These are phyloP conservation scores for Pseudisothecium myosuroides DNA, from an alignment of 225 moss, liverwort and hornwort genomes.

Conservation along the genomic window DNA sequence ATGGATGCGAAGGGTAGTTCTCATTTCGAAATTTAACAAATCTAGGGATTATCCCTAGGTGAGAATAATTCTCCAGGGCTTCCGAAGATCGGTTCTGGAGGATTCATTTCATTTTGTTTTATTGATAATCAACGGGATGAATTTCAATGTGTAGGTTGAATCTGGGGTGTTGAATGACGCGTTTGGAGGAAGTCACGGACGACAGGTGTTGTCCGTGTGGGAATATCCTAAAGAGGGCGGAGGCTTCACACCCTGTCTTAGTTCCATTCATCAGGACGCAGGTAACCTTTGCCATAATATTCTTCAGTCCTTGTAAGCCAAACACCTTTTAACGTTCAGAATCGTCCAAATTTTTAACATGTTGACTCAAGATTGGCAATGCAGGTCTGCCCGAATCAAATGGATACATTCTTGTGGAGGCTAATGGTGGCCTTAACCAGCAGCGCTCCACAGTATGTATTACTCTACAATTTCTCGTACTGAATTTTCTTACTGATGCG, in stretches of 20 bases:
- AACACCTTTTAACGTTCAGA: no score
- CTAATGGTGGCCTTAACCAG: constrained; percentile 93
- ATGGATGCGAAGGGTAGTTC: background rate
- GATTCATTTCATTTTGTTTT: background rate
- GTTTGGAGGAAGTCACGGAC: constrained; percentile 31
- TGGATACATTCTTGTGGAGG: constrained; percentile 78
- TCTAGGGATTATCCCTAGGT: background rate
- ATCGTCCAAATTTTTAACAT: background rate
- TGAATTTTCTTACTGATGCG: background rate
- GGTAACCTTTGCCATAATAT: background rate
- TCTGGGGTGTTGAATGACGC: constrained; percentile 25
- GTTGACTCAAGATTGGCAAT: background rate
- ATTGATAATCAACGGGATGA: background rate
- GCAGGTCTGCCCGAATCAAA: constrained; percentile 52
- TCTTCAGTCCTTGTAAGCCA: background rate
- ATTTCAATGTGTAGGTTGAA: background rate
- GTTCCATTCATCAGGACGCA: constrained; percentile 9
- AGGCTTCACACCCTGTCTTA: constrained; percentile 62
- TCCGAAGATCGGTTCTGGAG: no score
- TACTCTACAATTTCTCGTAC: background rate
- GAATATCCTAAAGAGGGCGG: constrained; percentile 56
- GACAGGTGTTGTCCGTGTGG: constrained; percentile 82
- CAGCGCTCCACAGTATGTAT: constrained; percentile 75
- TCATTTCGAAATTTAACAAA: background rate
- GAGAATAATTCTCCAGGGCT: background rate